A percentile compares a stretch with the other conserved stretches of the same genome.
Conservation (phyloP, 2,329 filamentous ascomycete species). For the Phyllosticta citrichinensis region DNA sequence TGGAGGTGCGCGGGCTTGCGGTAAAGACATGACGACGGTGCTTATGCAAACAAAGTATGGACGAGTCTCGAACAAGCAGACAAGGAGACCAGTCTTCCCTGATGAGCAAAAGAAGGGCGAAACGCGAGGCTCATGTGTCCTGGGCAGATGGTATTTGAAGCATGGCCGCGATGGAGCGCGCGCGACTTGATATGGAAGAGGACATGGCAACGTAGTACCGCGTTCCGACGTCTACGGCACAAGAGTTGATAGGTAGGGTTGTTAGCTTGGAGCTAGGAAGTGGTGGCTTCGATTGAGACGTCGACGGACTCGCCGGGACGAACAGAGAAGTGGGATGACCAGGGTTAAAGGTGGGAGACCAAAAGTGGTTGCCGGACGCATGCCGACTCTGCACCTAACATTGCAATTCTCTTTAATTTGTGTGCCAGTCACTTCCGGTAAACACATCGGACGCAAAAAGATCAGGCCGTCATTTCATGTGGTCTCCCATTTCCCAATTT, state of each 20-base stretch:
- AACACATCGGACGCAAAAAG: background rate
- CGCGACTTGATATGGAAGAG: background rate
- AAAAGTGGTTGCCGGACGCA: background rate
- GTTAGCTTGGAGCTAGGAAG: background rate
- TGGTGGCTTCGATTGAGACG: background rate
- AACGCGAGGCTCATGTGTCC: background rate
- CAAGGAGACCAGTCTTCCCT: background rate
- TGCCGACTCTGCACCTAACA: background rate
- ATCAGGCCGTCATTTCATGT: background rate
- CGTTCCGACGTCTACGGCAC: background rate
- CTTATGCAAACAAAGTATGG: background rate
- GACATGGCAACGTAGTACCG: background rate
- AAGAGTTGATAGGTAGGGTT: background rate
- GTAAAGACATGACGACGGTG: background rate
- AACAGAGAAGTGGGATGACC: background rate
- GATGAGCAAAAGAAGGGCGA: background rate
- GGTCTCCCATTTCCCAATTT: background rate
- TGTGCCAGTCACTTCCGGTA: too few relatives aligned
- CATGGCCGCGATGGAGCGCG: background rate
- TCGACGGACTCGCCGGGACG: background rate
- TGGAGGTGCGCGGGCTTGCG: constrained; percentile 9
- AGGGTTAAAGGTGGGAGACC: background rate
- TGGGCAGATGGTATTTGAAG: background rate
- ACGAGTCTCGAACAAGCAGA: background rate
- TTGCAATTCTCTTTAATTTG: too few relatives aligned